Evolutionary conservation across 208 protist species (phyloP), one percentile per base, ranked within the genome.

Genomic region (Wallacemonas collosoma): DNA sequence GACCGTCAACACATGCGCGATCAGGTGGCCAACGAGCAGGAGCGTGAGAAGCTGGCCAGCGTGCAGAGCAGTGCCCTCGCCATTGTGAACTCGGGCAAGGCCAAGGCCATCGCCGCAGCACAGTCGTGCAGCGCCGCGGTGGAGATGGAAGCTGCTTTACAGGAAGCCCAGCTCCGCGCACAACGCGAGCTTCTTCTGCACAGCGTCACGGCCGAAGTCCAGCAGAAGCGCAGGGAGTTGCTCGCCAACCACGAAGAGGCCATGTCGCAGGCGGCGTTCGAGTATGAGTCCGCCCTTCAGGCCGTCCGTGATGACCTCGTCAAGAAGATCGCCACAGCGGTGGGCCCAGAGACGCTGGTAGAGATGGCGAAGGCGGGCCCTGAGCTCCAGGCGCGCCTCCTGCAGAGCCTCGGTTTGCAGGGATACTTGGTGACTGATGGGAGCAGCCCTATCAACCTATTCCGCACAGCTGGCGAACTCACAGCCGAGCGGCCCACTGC

Each of bases 341-440:
- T 97, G 40, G 91, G 91, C 17, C 80, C 87, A 35, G 73, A 87
- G 36, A 96, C 94, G 36, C 79, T 98, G 15, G 66, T 69, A 40
- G 86, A 93, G 61, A 93, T 98, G 40, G 87, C 94, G 11, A 84
- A 81, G 69, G 91, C 91, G 3, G 91, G 86, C 1, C 94, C 92
- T 0, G 90, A 94, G 69, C 65, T 96, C 43, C 91, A 97, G 70
- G 89, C 82, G 12, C 83, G 83, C 61, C 77, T 98, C 38, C 80
- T 98, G 17, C n/a, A 72, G 11, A 85, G 71, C 53, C 66, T 98
- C 15, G 92, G 92, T 17, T 68, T 98, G 50, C 70, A 97, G 76
- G 90, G 90, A 35, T 94, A 97, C 70, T 78, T 98, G 8, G 88
- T 98, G 35, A 98, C 95, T 39, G 93, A 98, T 77, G 97, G 97